These are phyloP conservation scores for Paecilomyces niveus DNA, from an alignment of 2,329 filamentous ascomycete species.

Conservation along the genomic window DNA sequence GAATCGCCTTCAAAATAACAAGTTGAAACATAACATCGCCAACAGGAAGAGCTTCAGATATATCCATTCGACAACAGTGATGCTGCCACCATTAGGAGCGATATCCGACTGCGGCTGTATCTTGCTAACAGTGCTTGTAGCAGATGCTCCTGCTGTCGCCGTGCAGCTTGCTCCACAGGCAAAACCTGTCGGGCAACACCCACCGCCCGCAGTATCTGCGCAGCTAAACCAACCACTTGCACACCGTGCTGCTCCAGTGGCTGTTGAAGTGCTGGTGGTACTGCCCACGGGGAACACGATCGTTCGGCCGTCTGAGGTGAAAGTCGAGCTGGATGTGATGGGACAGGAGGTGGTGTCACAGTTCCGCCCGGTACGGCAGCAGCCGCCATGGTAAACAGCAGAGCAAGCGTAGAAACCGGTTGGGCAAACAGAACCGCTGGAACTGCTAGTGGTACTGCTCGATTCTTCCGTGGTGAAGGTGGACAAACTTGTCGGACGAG, in stretches of 20 bases:
- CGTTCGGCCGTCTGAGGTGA: conserved; percentile 59
- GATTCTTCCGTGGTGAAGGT: conserved; percentile 32
- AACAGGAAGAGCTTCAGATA: neutral
- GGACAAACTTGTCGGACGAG: conserved; percentile 30
- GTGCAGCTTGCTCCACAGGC: conserved; percentile 69
- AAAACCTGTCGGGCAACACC: conserved; percentile 78
- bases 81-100: neutral
- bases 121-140: conserved; percentile 47
- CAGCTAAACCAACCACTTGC: conserved; percentile 73
- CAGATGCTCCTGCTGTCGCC: conserved; percentile 40
- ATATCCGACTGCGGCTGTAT: conserved; percentile 15
- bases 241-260: conserved; percentile 42
- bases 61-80: neutral
- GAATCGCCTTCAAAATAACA: neutral
- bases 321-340: conserved; percentile 56
- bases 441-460: conserved; percentile 15
- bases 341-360: conserved; percentile 78
- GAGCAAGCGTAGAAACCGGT: conserved; percentile 88
- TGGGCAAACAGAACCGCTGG: conserved; percentile 55
- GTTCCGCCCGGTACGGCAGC: conserved; percentile 80
- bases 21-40: neutral
- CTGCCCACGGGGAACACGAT: conserved; percentile 56
- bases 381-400: conserved; percentile 72
- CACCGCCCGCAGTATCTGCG: conserved; percentile 59
- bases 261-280: conserved; percentile 29